Conservation (phyloP, 139 green algal species). For the Chlamydomonas sphaeroides region DNA sequence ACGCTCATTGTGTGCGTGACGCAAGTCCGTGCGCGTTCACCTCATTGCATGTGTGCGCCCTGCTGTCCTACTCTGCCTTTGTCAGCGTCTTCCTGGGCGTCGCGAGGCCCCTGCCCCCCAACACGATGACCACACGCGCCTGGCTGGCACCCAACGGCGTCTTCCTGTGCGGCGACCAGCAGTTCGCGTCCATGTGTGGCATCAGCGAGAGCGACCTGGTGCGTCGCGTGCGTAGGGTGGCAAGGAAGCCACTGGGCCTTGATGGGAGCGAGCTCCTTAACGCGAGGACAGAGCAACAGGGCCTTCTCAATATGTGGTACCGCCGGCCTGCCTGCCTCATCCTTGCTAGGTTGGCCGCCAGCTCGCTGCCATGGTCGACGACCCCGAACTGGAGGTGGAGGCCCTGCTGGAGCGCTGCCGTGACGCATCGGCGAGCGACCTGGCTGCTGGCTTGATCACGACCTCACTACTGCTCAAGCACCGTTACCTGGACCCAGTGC, state of each 20-base stretch:
- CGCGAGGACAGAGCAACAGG: too few species aligned
- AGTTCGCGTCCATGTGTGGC: slow-evolving; percentile 2
- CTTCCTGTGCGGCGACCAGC: slow-evolving; percentile 1
- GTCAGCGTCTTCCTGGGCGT: slow-evolving; percentile 31
- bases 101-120: background rate
- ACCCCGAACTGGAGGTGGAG: background rate
- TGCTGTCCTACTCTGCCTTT: too few species aligned
- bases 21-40: too few species aligned
- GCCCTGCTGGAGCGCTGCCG: slow-evolving; percentile 3
- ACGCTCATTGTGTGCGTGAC: too few species aligned
- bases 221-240: background rate
- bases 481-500: slow-evolving; percentile 17
- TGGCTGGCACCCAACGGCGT: background rate
- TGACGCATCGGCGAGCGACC: background rate
- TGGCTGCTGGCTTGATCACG: background rate
- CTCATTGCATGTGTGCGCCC: too few species aligned
- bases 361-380: background rate
- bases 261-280: too few species aligned
- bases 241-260: too few species aligned
- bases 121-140: background rate
- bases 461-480: background rate
- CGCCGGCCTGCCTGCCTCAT: too few species aligned
- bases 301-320: too few species aligned
- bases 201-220: background rate
- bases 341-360: slow-evolving; percentile 1